Evolutionary conservation across 2,329 filamentous ascomycete genomes (phyloP).

Genomic region (Magnaporthiopsis incrustans): DNA sequence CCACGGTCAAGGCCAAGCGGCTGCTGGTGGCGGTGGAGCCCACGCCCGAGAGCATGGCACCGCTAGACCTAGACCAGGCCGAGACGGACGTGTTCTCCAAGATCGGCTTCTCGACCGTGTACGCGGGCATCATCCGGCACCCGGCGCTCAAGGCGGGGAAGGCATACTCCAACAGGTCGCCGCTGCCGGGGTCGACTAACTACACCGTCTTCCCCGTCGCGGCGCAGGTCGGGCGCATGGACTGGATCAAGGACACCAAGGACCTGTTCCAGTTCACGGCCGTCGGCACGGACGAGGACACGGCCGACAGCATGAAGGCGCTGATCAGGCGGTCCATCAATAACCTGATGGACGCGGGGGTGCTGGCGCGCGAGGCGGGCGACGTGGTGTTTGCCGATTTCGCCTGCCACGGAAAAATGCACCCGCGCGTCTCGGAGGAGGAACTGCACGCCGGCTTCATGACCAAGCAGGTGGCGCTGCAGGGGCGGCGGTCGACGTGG

Average conservation of each 20-base stretch:
- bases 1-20: slow-evolving; percentile 22
- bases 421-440: slow-evolving; percentile 23
- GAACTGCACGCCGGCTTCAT: slow-evolving; percentile 33
- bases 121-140: slow-evolving; percentile 19
- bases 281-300: slow-evolving; percentile 17
- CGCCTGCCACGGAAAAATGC: slow-evolving; percentile 27
- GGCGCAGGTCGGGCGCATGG: slow-evolving; percentile 18
- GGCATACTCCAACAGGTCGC: slow-evolving; percentile 16
- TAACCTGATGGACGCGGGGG: slow-evolving; percentile 19
- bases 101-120: slow-evolving; percentile 19
- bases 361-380: slow-evolving; percentile 15
- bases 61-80: slow-evolving; percentile 22
- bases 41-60: slow-evolving; percentile 20
- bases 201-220: slow-evolving; percentile 17
- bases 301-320: slow-evolving; percentile 15
- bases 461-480: slow-evolving; percentile 29
- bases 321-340: slow-evolving; percentile 21
- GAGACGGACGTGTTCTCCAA: slow-evolving; percentile 26
- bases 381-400: slow-evolving; percentile 26
- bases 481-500: slow-evolving; percentile 35
- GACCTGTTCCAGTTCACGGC: slow-evolving; percentile 24
- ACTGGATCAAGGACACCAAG: slow-evolving; percentile 21
- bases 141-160: slow-evolving; percentile 15
- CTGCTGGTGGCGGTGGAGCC: slow-evolving; percentile 30
- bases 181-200: slow-evolving; percentile 14